Base-by-base conservation (phyloP, 257 asterid genomes). In the Solanum corneliomulleri region DNA sequence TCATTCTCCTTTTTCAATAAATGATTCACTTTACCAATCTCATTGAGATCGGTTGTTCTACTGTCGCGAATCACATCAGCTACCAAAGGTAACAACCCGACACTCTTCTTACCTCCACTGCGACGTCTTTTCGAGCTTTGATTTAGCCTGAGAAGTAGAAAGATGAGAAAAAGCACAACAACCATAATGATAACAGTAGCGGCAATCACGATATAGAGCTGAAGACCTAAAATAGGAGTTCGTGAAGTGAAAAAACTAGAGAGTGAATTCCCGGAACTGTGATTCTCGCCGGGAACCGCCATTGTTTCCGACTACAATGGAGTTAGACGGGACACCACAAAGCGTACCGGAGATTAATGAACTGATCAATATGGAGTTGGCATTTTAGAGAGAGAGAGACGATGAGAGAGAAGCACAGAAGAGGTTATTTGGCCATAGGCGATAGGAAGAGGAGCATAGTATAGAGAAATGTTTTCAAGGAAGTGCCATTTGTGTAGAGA, bases 201-300 rank as follows among this genome's bases (percentile, higher is more conserved):
- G 88, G 92, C 86, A 21, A 96, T 85, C 87, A 96, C 76, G 8
- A 94, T 89, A 89, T 93, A 94, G 27, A 96, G 98, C 35, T 88
- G 94, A 52, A 90, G 98, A 8, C 97, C 96, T 4, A 96, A 87
- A 69, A 96, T 92, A 13, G 98, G 97, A 49, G 99, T 96, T 85
- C 78, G 89, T 9, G 91, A 72, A 64, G 92, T 89, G 87, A 96
- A 89, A 86, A 93, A 62, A 56, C 21, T 85, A 10, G 88, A 78
- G 7, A 89, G 23, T 68, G 92, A 87, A 41, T 71, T 83, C 23
- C 83, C 89, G 85, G 92, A 87, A 76, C 88, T 88, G 58, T 88
- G 62, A 86, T 91, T 83, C 2, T 72, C 56, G 72, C 89, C 93
- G 91, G 96, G 75, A 77, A 58, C 89, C 74, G 90, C 90, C 98